Conservation (phyloP, 1,284 basidiomycete species). For the Trichosporon inkin region DNA sequence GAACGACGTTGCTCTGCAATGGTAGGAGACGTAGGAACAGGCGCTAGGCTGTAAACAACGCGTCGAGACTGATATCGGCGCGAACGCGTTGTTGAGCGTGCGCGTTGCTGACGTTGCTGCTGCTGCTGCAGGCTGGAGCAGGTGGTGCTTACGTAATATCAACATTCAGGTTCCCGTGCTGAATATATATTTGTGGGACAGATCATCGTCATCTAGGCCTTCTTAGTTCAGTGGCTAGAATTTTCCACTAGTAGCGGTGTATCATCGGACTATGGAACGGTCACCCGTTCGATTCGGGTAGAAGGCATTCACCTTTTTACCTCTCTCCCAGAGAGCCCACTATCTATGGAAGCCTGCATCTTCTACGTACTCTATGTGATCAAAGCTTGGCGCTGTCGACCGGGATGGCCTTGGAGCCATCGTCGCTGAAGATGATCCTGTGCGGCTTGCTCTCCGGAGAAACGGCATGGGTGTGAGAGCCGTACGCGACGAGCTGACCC, state of each 20-base stretch:
- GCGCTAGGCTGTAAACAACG: too few species aligned
- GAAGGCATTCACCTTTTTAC: neutral
- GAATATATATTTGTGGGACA: too few species aligned
- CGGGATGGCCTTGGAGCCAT: constrained; percentile 12
- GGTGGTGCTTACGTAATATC: too few species aligned
- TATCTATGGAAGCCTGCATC: neutral
- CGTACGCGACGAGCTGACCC: constrained; percentile 13
- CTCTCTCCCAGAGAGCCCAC: neutral
- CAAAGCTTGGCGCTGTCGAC: constrained; percentile 14
- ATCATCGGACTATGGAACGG: constrained; percentile 4
- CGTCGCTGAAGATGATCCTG: constrained; percentile 7
- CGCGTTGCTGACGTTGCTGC: too few species aligned
- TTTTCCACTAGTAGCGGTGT: constrained; percentile 6
- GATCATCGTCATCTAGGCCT: neutral
- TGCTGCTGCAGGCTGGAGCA: too few species aligned
- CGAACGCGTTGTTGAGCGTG: too few species aligned
- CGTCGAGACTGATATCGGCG: too few species aligned
- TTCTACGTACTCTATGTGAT: neutral
- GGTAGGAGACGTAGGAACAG: too few species aligned
- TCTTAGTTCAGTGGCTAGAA: constrained; percentile 9
- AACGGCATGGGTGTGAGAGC: constrained; percentile 20
- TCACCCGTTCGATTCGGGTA: constrained; percentile 9
- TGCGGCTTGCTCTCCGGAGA: neutral
- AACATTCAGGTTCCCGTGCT: too few species aligned
- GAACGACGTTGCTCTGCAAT: too few species aligned